Percentiles rank a stretch among this genome's conserved stretches.
These are phyloP conservation scores for Ophiostoma piceae DNA, from an alignment of 2,329 filamentous ascomycete genomes.

Conservation along the genomic window DNA sequence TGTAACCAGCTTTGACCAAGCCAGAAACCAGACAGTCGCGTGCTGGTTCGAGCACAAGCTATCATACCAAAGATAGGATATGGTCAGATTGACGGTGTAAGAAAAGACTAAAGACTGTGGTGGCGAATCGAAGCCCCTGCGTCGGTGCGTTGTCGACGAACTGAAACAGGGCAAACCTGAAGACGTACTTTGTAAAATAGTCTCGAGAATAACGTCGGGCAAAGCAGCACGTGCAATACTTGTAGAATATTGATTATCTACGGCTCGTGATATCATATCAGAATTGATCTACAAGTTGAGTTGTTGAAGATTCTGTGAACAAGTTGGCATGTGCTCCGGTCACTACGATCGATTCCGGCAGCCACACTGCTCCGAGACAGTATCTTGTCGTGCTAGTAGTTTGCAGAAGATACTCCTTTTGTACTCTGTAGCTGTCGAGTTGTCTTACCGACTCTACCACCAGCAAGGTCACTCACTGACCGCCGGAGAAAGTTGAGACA, in stretches of 20 bases:
- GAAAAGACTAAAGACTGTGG: background rate
- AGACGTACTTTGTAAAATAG: background rate
- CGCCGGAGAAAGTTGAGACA: background rate
- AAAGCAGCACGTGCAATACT: background rate
- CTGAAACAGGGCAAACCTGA: slow-evolving; percentile 2
- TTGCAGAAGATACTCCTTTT: no score
- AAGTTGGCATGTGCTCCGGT: background rate
- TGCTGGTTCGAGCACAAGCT: background rate
- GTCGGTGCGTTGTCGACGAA: background rate
- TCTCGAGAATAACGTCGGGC: no score
- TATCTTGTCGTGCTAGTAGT: background rate
- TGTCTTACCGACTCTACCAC: background rate
- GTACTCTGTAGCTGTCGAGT: no score
- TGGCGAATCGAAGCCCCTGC: background rate
- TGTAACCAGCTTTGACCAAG: background rate
- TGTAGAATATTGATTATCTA: no score
- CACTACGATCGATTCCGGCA: background rate
- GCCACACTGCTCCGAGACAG: background rate
- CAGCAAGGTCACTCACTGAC: no score
- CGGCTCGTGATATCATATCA: background rate
- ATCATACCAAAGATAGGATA: background rate
- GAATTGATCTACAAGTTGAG: background rate
- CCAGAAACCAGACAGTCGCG: background rate
- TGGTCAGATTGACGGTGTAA: background rate
- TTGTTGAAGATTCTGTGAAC: background rate